Percentiles rank a stretch among this genome's conserved stretches.
Evolutionary conservation across 805 yeast species (phyloP).

Genomic region (Pichia rugopelliculosa): DNA sequence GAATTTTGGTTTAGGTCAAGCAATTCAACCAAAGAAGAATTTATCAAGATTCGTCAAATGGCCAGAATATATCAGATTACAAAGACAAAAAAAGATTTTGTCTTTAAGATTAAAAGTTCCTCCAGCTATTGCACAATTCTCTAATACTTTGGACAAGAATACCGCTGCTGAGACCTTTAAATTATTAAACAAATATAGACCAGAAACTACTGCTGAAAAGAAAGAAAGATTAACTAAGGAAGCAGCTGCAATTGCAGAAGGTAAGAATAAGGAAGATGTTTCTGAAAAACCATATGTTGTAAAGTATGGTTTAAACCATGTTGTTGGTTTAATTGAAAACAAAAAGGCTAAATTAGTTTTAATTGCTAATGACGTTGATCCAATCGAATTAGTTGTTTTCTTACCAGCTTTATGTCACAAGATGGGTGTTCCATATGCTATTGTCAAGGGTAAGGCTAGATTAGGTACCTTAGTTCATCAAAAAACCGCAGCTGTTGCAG

Average conservation of each 20-base stretch:
- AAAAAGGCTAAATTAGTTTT: constrained; percentile 96
- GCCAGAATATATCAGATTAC: constrained; percentile 98
- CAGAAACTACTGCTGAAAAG: constrained; percentile 96
- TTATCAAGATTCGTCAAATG: constrained; percentile 96
- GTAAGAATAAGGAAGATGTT: constrained; percentile 94
- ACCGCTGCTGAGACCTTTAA: constrained; percentile 96
- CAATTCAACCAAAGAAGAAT: constrained; percentile 91
- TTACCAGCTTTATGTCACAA: constrained; percentile 98
- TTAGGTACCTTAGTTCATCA: constrained; percentile 95
- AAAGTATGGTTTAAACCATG: constrained; percentile 99
- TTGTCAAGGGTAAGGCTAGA: constrained; percentile 98
- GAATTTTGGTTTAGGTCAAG: constrained; percentile 95
- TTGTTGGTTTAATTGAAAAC: constrained; percentile 94
- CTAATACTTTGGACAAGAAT: constrained; percentile 95
- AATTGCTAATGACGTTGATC: constrained; percentile 99
- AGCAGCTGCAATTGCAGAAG: constrained; percentile 98
- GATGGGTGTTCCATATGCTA: constrained; percentile 99
- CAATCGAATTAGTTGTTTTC: constrained; percentile 95
- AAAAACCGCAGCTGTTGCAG: constrained; percentile 96
- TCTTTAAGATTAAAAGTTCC: constrained; percentile 97
- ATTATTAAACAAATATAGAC: constrained; percentile 98
- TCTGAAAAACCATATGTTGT: constrained; percentile 95
- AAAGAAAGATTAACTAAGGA: constrained; percentile 98
- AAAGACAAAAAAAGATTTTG: constrained; percentile 97
- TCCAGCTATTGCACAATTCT: constrained; percentile 96